phyloP scores from a whole-genome alignment of 2,329 filamentous ascomycete genomes.

The Arthrinium phaeospermum region DNA sequence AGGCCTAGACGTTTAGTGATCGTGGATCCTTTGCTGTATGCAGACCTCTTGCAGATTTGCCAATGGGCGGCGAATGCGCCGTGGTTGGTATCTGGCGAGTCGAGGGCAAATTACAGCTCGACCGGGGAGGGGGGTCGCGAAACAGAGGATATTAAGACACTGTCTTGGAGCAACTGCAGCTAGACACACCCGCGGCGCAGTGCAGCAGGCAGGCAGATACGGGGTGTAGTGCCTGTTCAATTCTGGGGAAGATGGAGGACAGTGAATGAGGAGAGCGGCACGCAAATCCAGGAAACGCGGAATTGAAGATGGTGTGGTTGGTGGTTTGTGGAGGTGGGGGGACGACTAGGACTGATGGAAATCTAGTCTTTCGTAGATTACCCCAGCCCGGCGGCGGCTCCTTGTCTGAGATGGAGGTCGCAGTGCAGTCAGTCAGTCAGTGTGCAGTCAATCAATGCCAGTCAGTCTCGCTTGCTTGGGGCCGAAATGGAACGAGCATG shows the following conservation, averaged over 20 bases:
- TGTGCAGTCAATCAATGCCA: not conserved
- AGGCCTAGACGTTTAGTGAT: constrained; percentile 1
- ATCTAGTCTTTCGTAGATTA: not conserved
- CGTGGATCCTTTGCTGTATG: constrained; percentile 17
- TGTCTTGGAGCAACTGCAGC: constrained; percentile 23
- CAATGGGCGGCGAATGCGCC: not conserved
- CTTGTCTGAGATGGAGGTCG: not conserved
- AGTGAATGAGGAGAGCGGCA: constrained; percentile 16
- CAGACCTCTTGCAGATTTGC: constrained; percentile 4
- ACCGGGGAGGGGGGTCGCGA: not conserved
- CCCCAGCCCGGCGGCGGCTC: constrained; percentile 4
- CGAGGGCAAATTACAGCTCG: not conserved
- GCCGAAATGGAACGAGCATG: not conserved
- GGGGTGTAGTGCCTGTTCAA: constrained; percentile 9
- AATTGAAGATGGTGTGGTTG: constrained; percentile 16
- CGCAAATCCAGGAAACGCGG: constrained; percentile 15
- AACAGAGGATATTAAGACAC: constrained; percentile 20
- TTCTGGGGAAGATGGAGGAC: constrained; percentile 16
- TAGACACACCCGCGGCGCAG: constrained; percentile 19
- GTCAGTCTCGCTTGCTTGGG: not conserved
- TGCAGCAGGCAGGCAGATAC: constrained; percentile 4
- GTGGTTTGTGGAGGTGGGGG: constrained; percentile 13
- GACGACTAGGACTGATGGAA: constrained; percentile 13
- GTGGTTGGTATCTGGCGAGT: not conserved
- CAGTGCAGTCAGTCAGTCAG: not conserved